Conservation (phyloP, 1,284 basidiomycete species). For the Apiotrichum sp. region DNA sequence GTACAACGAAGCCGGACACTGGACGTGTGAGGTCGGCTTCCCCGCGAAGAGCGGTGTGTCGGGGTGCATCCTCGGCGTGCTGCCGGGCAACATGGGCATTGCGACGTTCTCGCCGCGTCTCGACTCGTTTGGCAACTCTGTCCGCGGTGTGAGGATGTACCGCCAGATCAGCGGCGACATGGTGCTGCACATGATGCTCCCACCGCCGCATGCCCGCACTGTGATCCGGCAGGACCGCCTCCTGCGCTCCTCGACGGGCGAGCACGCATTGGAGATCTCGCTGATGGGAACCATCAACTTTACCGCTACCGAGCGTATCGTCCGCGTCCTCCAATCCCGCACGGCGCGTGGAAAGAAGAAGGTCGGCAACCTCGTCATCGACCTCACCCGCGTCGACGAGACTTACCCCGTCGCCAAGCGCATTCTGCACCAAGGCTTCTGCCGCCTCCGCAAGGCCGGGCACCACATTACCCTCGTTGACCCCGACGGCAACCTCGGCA, state of each 20-base stretch:
- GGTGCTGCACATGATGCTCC: not conserved
- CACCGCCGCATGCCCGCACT: not conserved
- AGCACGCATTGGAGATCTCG: not conserved
- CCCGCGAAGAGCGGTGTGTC: not conserved
- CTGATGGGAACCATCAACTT: not conserved
- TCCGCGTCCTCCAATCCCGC: not conserved
- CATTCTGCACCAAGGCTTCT: not conserved
- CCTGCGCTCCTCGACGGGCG: not conserved
- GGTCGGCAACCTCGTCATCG: not conserved
- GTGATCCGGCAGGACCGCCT: not conserved
- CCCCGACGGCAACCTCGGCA: not conserved
- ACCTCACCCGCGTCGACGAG: constrained; percentile 5
- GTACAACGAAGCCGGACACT: constrained; percentile 3
- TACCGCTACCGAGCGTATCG: not conserved
- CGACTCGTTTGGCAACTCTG: not conserved
- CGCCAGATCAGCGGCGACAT: not conserved
- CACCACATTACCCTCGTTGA: not conserved
- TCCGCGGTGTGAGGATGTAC: not conserved
- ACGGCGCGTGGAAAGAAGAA: not conserved
- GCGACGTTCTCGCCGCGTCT: constrained; percentile 1
- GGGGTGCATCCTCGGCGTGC: not conserved
- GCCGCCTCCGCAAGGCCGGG: not conserved
- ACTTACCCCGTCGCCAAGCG: not conserved
- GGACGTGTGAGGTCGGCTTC: not conserved
- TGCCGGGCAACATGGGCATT: constrained; percentile 2